Percentiles rank a stretch among this genome's conserved stretches.
Evolutionary conservation across 768 basidiomycete genomes (phyloP).

Genomic region (Kwoniella shandongensis): DNA sequence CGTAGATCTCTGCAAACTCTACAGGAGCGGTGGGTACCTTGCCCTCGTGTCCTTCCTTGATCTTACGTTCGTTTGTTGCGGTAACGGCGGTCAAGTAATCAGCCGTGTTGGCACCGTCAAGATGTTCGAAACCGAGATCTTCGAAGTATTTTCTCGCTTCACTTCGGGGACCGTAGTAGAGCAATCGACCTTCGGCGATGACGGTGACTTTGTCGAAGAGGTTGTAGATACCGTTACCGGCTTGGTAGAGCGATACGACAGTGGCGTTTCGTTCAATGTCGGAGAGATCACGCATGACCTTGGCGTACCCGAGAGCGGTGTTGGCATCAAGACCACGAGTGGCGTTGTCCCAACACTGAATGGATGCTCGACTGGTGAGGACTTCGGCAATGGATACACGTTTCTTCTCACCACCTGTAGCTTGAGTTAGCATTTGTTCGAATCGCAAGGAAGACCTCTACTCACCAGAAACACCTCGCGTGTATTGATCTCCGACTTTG

Average conservation of each 20-base stretch:
- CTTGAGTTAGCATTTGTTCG: no score
- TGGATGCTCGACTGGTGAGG: slow-evolving; percentile 36
- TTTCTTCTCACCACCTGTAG: slow-evolving; percentile 47
- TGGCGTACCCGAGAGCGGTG: slow-evolving; percentile 43
- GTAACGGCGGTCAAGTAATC: slow-evolving; percentile 47
- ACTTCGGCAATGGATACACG: slow-evolving; percentile 50
- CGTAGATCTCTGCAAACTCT: slow-evolving; percentile 38
- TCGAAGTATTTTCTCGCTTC: slow-evolving; percentile 55
- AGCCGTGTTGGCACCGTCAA: slow-evolving; percentile 41
- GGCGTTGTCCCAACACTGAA: slow-evolving; percentile 48
- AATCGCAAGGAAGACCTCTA: no score
- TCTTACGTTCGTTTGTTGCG: slow-evolving; percentile 73
- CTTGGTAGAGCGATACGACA: slow-evolving; percentile 49
- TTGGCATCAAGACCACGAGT: slow-evolving; percentile 49
- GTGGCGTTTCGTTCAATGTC: slow-evolving; percentile 41
- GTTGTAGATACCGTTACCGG: slow-evolving; percentile 42
- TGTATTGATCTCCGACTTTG: slow-evolving; percentile 53
- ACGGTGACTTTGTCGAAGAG: slow-evolving; percentile 58
- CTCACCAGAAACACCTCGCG: slow-evolving; percentile 55
- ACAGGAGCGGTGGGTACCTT: slow-evolving; percentile 40
- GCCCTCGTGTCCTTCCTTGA: slow-evolving; percentile 62
- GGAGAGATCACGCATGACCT: slow-evolving; percentile 35
- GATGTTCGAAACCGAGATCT: slow-evolving; percentile 45
- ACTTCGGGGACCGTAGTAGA: slow-evolving; percentile 57
- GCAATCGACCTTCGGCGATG: slow-evolving; percentile 57